These are phyloP conservation scores for Mollisia scopiformis DNA, from an alignment of 2,329 filamentous ascomycete genomes.

Conservation along the genomic window DNA sequence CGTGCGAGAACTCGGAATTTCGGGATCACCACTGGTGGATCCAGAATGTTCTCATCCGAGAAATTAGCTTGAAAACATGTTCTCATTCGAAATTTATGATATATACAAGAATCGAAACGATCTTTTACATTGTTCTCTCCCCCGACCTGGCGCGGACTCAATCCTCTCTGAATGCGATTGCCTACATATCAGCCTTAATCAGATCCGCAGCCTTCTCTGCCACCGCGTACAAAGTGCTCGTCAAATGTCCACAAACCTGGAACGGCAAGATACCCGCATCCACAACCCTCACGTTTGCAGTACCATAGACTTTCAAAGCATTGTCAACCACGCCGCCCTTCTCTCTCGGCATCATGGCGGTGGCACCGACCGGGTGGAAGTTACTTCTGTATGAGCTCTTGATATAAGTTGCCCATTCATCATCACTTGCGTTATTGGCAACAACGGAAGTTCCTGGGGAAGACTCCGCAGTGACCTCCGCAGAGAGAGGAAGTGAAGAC, in stretches of 20 bases:
- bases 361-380: conserved; percentile 5
- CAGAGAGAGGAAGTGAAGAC: conserved; percentile 17
- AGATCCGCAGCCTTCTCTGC: conserved; percentile 6
- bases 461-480: conserved; percentile 16
- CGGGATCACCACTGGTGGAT: too few relatives aligned
- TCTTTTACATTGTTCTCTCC: too few relatives aligned
- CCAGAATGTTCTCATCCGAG: too few relatives aligned
- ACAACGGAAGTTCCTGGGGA: conserved; percentile 33
- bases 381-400: background rate
- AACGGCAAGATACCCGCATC: conserved; percentile 1
- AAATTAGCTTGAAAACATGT: too few relatives aligned
- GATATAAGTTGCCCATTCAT: background rate
- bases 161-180: too few relatives aligned
- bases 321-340: conserved; percentile 6
- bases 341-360: conserved; percentile 4
- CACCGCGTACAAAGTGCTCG: conserved; percentile 2
- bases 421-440: conserved; percentile 19
- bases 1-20: too few relatives aligned
- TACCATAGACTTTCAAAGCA: conserved; percentile 6
- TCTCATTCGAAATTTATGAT: too few relatives aligned
- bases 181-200: background rate
- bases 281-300: background rate
- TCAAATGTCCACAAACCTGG: background rate
- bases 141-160: too few relatives aligned
- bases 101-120: too few relatives aligned